Base-by-base conservation (phyloP, 2,329 filamentous ascomycete genomes). In the Cladosporium sp. region DNA sequence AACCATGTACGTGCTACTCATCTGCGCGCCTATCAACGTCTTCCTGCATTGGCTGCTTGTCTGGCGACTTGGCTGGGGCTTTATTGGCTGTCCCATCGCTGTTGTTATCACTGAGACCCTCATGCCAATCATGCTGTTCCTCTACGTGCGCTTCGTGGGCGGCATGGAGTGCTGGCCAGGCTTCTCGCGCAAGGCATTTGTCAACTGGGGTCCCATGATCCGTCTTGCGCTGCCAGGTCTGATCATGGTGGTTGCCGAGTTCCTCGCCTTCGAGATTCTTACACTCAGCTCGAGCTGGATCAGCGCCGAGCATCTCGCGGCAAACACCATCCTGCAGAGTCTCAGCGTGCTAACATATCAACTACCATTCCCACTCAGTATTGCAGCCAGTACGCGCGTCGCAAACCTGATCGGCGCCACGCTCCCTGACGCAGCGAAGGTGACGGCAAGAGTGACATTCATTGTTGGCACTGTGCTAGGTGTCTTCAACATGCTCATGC, bases 161-260 rank as follows among this genome's bases (percentile, higher is more conserved):
- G 89, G 90, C 3, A 80, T 81, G 50, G 84, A 91, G 67, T 93
- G 90, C 74, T 94, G 90, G 90, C 88, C 87, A 60, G 90, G 90
- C 1, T 88, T 93, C 71, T 86, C 85, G n/a, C 78, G 74, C 60
- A 83, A 84, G 39, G 87, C 88, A 0, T 79, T 92, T 55, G 76
- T 77, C 36, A 93, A 93, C 70, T 94, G 90, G 90, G 80, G 80
- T 1, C 87, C 88, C 8, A 95, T 96, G 93, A 84, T 97, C 67
- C 85, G 86, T 50, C 86, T 97, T 38, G 91, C 93, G 0, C 78
- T 97, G 12, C 92, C 93, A 0, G 93, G 93, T 1, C 86, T 97
- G 72, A 78, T 96, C 64, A 97, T 97, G 92, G 88, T 97, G 1
- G 87, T 95, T 72, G 92, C 93, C 5, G 93, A 97, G 72, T 96